These are phyloP conservation scores for Bretschneidera sinensis DNA, from an alignment of 345 rosid genomes.

Conservation along the genomic window DNA sequence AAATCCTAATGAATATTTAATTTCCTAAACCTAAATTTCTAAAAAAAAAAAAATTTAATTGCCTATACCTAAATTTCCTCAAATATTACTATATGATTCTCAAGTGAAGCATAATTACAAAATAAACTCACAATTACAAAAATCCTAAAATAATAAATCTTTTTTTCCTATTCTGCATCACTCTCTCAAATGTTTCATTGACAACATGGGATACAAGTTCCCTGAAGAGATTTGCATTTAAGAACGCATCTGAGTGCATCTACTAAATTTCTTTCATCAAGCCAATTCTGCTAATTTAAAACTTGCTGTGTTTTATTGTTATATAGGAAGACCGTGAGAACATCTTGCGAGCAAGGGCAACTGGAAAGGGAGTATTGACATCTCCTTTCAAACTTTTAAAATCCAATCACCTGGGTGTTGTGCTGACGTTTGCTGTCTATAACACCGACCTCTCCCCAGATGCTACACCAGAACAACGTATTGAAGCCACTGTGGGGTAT, in stretches of 20 bases:
- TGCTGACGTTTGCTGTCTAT: constrained; percentile 91
- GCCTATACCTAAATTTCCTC: too few species aligned
- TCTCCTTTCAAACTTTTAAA: constrained; percentile 94
- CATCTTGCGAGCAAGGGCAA: constrained; percentile 86
- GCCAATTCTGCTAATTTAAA: constrained; percentile 11
- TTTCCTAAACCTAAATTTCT: too few species aligned
- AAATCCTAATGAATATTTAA: too few species aligned
- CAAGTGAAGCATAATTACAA: too few species aligned
- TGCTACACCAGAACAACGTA: constrained; percentile 71
- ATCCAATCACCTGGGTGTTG: constrained; percentile 88
- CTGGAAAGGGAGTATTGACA: constrained; percentile 93
- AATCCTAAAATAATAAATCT: too few species aligned
- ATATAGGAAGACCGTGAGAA: constrained; percentile 88
- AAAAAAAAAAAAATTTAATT: too few species aligned
- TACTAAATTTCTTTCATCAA: background rate
- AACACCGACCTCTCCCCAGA: constrained; percentile 51
- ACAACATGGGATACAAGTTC: too few species aligned
- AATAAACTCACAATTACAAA: too few species aligned
- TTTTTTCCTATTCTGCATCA: too few species aligned
- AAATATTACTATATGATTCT: too few species aligned
- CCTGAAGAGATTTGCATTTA: constrained; percentile 2
- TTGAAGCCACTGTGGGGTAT: constrained; percentile 81
- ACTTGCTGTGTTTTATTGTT: constrained; percentile 9
- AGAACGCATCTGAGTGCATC: constrained; percentile 2
- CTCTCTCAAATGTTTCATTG: too few species aligned